Base-by-base conservation (phyloP, 139 green algal species). In the Microglena sp. region DNA sequence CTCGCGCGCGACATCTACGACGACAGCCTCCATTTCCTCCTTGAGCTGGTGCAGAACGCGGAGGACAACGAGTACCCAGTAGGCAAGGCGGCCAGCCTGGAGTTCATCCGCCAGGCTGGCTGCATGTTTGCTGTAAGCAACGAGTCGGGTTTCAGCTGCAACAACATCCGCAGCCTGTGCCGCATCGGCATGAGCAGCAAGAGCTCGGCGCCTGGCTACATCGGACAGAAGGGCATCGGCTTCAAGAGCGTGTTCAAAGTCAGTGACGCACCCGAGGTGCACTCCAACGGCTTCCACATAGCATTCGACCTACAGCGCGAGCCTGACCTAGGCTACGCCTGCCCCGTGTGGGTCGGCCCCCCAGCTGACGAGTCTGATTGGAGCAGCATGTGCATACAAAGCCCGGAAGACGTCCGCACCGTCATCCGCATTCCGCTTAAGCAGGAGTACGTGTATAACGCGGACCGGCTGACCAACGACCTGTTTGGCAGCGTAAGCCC, bases 31-130 rank as follows among this genome's bases (percentile, higher is more conserved):
- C 74, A 81, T 66, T 81, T 81, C 28, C 50, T 81, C 3, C 35
- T 81, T 55, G 74, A 81, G 70, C 62, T 81, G 34, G 64, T 81
- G 6, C 74, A 78, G 22, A 78, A 78, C 54, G 71, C 71, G 71
- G 64, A 77, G 46, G 64, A 77, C 65, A 58, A 36, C 29, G 44
- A 66, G 15, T 71, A 71, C 64, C 43, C 21, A 1, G 7, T 18
- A 4, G 64, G 46, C 32, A 56, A 67, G 45, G 5, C 53, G 40
- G 64, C 70, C 22, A 57, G 43, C 24, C 65, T 77, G 56, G 40
- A 66, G 56, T 77, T 77, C 43, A 34, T 71, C 27, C 64, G 58
- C 30, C 44, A 64, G 30, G 15, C 5, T 21, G 53, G 36, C 0
- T 60, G 55, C 31, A 57, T 43, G 46, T 33, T 60, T 11, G 7